Conservation (phyloP, 495 filamentous ascomycete genomes). For the Chlorociboria aeruginascens region DNA sequence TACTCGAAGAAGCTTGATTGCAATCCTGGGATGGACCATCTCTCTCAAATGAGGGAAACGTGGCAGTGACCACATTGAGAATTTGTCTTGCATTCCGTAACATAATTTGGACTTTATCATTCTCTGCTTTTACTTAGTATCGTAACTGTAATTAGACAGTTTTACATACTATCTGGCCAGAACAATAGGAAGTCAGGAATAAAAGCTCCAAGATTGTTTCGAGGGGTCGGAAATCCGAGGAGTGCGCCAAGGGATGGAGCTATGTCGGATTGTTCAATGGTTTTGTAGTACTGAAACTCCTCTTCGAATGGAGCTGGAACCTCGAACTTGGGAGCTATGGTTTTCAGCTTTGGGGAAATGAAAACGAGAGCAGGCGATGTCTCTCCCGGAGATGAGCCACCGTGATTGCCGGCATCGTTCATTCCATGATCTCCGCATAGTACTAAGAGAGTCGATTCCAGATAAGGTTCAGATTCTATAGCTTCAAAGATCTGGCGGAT, state of each 20-base stretch:
- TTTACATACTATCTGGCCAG: slow-evolving; percentile 48
- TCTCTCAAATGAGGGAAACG: slow-evolving; percentile 45
- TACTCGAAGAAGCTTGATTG: slow-evolving; percentile 26
- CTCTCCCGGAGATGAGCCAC: slow-evolving; percentile 83
- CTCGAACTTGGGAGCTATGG: slow-evolving; percentile 31
- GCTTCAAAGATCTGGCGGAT: slow-evolving; percentile 64
- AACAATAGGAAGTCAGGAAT: slow-evolving; percentile 67
- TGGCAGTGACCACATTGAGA: slow-evolving; percentile 54
- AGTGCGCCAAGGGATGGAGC: slow-evolving; percentile 81
- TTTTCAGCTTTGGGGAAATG: slow-evolving; percentile 71
- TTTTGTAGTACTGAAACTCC: slow-evolving; percentile 69
- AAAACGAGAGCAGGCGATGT: slow-evolving; percentile 89
- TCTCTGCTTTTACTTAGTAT: slow-evolving; percentile 25
- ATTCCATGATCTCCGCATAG: slow-evolving; percentile 94
- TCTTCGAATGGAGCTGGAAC: slow-evolving; percentile 33
- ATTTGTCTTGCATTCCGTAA: slow-evolving; percentile 71
- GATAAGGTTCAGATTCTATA: slow-evolving; percentile 54
- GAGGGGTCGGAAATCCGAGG: slow-evolving; percentile 78
- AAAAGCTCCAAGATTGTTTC: slow-evolving; percentile 84
- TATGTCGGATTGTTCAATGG: slow-evolving; percentile 85
- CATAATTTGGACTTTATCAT: slow-evolving; percentile 53
- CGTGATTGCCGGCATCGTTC: slow-evolving; percentile 98
- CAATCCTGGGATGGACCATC: slow-evolving; percentile 29
- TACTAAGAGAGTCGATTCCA: slow-evolving; percentile 69
- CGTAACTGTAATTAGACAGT: not conserved